Conservation (phyloP, 768 basidiomycete species). For the Russula abietina region DNA sequence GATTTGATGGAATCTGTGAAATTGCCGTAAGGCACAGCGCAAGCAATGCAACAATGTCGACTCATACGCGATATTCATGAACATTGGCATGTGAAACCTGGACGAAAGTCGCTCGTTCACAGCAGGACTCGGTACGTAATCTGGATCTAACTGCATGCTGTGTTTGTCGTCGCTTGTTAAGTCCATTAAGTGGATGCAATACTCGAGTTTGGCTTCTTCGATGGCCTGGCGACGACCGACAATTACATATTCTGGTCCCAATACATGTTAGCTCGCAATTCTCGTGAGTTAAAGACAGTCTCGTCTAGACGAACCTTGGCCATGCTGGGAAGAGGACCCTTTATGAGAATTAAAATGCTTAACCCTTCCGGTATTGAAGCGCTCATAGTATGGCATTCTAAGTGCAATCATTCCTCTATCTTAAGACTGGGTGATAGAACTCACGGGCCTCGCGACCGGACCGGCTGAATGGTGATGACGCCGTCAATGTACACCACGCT, state of each 20-base stretch:
- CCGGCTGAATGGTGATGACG: neutral
- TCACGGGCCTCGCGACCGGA: neutral
- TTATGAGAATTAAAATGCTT: too few relatives aligned
- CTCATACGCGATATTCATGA: constrained; percentile 5
- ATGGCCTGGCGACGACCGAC: constrained; percentile 3
- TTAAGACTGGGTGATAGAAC: neutral
- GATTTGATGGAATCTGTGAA: constrained; percentile 14
- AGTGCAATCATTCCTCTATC: neutral
- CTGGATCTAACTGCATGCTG: constrained; percentile 14
- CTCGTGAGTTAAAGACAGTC: too few relatives aligned
- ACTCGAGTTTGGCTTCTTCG: constrained; percentile 3
- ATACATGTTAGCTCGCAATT: neutral
- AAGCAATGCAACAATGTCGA: neutral
- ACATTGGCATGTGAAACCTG: constrained; percentile 8
- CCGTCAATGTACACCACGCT: neutral
- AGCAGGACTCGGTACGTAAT: constrained; percentile 10
- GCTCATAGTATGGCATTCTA: neutral
- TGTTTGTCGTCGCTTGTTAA: constrained; percentile 17
- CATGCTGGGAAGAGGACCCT: too few relatives aligned
- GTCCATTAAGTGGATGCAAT: neutral
- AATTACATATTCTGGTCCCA: constrained; percentile 9
- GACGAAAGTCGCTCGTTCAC: constrained; percentile 7
- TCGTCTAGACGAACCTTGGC: too few relatives aligned
- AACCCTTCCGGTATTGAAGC: neutral
- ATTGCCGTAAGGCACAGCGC: neutral